Base-by-base conservation (phyloP, 2,329 filamentous ascomycete genomes). In the Penicillium sp. region DNA sequence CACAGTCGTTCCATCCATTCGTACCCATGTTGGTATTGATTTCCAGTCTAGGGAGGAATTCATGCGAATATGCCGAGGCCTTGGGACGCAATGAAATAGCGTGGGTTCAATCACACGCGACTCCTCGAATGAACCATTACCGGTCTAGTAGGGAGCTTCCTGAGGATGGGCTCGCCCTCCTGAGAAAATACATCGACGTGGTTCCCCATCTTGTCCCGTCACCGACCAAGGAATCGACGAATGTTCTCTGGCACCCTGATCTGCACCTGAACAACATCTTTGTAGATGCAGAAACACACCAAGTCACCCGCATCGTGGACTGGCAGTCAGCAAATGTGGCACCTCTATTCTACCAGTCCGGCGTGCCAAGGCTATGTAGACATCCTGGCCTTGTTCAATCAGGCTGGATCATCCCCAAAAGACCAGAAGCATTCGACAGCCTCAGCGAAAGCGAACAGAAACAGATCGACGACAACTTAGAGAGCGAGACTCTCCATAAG, bases 401-500 rank as follows among this genome's bases (percentile, higher is more conserved):
- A 41, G 59, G 52, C 27, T 62, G 55, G 58, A 42, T 47, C 13
- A 40, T 64, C 4, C 58, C 59, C 6, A 31, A 44, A 38, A 32
- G 55, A 31, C 59, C 60, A 0, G 51, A 55, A 8, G 43, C 54
- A 16, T 61, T 56, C 18, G 53, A 60, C 1, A 45, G 1, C 10
- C 37, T 62, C 1, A 52, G 37, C 18, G 18, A 50, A 34, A 33
- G 53, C 2, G 52, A 62, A 31, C 42, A 61, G 25, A 54, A 44
- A 20, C 30, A 31, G 17, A 41, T 61, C 7, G 52, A 62, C 12
- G 25, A 40, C 8, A 42, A 60, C 41, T 22, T 62, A n/a, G 55
- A 64, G 33, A 62, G 50, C 18, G 53, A 63, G 37, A 60, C 35
- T 0, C 38, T 60, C 0, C 59, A 62, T 27, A 63, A 63, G 50